Conservation (phyloP, 2,329 filamentous ascomycete genomes). For the Rhinocladiella mackenziei region DNA sequence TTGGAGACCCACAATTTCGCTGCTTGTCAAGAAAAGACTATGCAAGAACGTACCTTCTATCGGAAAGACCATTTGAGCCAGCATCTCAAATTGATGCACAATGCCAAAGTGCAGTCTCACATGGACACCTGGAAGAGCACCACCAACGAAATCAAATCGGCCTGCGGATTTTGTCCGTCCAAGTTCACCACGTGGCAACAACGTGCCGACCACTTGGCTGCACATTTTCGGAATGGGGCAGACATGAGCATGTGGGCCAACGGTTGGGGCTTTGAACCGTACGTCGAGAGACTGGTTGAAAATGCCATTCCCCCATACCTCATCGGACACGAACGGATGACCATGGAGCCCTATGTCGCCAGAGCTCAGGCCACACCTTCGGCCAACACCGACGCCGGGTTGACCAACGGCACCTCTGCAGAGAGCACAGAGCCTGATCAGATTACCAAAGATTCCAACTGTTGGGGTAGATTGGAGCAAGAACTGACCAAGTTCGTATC, state of each 20-base stretch:
- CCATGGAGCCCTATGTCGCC: constrained; percentile 31
- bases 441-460: constrained; percentile 34
- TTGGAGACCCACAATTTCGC: constrained; percentile 57
- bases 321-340: constrained; percentile 35
- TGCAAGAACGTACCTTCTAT: constrained; percentile 57
- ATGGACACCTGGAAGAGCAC: constrained; percentile 56
- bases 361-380: constrained; percentile 16
- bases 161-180: constrained; percentile 37
- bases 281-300: constrained; percentile 34
- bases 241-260: constrained; percentile 40
- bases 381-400: constrained; percentile 17
- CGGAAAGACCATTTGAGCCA: constrained; percentile 57
- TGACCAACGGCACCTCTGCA: constrained; percentile 22
- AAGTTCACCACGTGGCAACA: constrained; percentile 33
- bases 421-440: constrained; percentile 26
- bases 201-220: constrained; percentile 39
- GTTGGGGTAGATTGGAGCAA: constrained; percentile 40
- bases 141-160: constrained; percentile 47
- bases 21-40: constrained; percentile 57
- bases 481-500: constrained; percentile 41
- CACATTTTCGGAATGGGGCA: constrained; percentile 38
- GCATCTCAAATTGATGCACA: constrained; percentile 55
- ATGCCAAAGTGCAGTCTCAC: constrained; percentile 43
- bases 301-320: constrained; percentile 39
- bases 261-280: constrained; percentile 39